A percentile compares a stretch with the other conserved stretches of the same genome.
Evolutionary conservation across 164 flowering plant species (phyloP).

Genomic region (Magnolia officinalis): DNA sequence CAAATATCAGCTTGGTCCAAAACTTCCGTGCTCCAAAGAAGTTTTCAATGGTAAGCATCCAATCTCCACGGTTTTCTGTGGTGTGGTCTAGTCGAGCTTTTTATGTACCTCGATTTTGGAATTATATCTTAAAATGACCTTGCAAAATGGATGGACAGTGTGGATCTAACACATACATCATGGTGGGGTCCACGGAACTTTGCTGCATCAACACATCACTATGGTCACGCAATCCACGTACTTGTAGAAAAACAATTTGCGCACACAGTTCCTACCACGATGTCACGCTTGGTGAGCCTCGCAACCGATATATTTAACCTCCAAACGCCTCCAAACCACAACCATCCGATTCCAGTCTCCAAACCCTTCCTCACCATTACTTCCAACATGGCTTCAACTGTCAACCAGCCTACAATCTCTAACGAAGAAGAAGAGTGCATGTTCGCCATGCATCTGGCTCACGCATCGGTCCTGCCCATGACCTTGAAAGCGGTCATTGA

Average conservation of each 20-base stretch:
- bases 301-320: not conserved
- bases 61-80: too few relatives aligned
- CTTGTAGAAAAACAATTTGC: not conserved
- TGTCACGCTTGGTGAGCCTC: not conserved
- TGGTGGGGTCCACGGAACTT: too few relatives aligned
- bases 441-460: conserved; percentile 59
- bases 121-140: too few relatives aligned
- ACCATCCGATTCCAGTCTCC: not conserved
- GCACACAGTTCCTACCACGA: not conserved
- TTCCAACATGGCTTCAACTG: not conserved
- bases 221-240: too few relatives aligned
- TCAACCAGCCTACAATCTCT: not conserved
- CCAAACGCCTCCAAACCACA: not conserved
- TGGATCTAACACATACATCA: too few relatives aligned
- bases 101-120: too few relatives aligned
- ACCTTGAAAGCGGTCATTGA: conserved; percentile 59
- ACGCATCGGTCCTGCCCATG: conserved; percentile 67
- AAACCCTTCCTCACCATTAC: not conserved
- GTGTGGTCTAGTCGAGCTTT: too few relatives aligned
- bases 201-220: too few relatives aligned
- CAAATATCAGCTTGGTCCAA: too few relatives aligned
- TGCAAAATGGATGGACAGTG: too few relatives aligned
- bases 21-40: too few relatives aligned
- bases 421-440: conserved; percentile 35
- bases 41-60: too few relatives aligned